Evolutionary conservation across 257 asterid genomes (phyloP).

Genomic region (Primulina eburnea): DNA sequence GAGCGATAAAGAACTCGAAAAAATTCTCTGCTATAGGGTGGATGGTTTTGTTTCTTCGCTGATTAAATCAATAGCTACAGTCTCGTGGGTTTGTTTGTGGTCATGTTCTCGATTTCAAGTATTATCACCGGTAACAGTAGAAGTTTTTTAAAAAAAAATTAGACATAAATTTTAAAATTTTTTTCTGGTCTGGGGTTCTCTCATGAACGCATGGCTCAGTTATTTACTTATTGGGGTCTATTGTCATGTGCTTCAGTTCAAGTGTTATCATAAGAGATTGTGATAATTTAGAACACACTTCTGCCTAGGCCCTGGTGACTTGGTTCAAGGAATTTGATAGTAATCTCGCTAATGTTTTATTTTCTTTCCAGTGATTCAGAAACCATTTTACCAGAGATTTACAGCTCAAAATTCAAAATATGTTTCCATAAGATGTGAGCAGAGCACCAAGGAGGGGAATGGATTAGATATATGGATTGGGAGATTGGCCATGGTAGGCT

Average conservation of each 20-base stretch:
- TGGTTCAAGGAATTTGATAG: not conserved
- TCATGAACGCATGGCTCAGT: not conserved
- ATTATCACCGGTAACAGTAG: not conserved
- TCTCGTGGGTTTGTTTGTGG: too few species aligned
- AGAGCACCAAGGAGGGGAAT: conserved; percentile 54
- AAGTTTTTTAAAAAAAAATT: too few species aligned
- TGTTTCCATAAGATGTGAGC: conserved; percentile 65
- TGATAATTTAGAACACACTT: not conserved
- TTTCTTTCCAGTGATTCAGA: conserved; percentile 40
- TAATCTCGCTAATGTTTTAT: not conserved
- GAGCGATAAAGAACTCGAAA: not conserved
- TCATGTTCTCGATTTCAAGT: too few species aligned
- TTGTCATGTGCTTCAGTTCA: not conserved
- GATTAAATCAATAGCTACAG: not conserved
- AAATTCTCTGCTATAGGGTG: not conserved
- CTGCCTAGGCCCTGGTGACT: not conserved
- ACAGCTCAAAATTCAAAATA: conserved; percentile 30
- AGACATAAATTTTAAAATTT: too few species aligned
- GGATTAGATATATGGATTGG: conserved; percentile 86
- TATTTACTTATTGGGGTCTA: not conserved
- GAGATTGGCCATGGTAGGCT: conserved; percentile 79
- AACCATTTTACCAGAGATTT: conserved; percentile 25
- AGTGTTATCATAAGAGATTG: not conserved
- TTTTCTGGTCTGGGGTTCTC: not conserved
- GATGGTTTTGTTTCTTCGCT: not conserved